Evolutionary conservation across 495 filamentous ascomycete genomes (phyloP), one percentile per base, ranked within the genome.

Genomic region (Alectoria sarmentosa): DNA sequence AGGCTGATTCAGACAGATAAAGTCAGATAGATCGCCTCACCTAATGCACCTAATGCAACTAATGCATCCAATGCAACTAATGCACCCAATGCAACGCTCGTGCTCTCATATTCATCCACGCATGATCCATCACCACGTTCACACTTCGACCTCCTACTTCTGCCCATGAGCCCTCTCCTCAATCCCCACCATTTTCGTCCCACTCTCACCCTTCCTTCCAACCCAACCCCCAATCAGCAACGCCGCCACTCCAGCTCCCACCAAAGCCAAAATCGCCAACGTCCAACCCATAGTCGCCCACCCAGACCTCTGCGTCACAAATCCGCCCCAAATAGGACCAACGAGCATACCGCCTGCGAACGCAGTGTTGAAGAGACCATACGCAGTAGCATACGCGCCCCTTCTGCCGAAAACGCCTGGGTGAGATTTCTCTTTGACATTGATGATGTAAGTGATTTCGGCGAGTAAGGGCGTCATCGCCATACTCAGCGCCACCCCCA

Each of bases 391-490:
- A 70, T 81, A 82, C 1, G 83, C 83, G 4, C 86, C 85, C 26
- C 76, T 76, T 15, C 70, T 71, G 1, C 77, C 78, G 63, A 79
- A 81, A 30, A 68, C 70, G 1, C 83, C 84, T 0, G 85, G 87
- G 14, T 73, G 70, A 52, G 78, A 63, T 19, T 74, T 77, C 61
- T 87, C 82, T 61, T 86, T 81, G 7, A 77, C 79, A 32, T 82
- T 75, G 11, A 89, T 85, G 7, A 87, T 78, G 39, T 86, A 84
- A 54, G 79, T 77, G 36, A 85, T 78, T 69, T 93, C 90, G 0
- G 88, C 88, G 77, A 91, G 83, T 19, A 91, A 72, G 0, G 88
- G 83, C 4, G 87, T 80, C 63, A 86, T 80, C 3, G 82, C 75
- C 10, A 88, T 70, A 0, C 82, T 78, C 1, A 91, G 62, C 4